Evolutionary conservation across 73 alveolate genomes (phyloP).

Genomic region (Symbiodinium natans): DNA sequence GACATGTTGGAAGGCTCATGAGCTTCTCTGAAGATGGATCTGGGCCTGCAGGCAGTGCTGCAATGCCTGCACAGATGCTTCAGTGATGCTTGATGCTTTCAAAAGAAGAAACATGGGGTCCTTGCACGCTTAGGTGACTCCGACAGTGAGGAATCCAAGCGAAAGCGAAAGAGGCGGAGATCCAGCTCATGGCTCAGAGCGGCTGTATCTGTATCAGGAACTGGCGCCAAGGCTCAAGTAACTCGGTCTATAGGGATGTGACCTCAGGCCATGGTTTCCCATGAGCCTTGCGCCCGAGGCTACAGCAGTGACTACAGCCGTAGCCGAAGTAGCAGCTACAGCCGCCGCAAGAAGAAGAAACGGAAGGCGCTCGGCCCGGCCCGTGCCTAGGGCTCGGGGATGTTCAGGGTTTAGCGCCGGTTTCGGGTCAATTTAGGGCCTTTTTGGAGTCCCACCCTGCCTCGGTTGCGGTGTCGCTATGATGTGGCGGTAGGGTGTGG

Average conservation of each 20-base stretch:
- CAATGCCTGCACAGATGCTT: no score
- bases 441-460: not conserved
- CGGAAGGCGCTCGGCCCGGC: not conserved
- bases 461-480: no score
- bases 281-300: not conserved
- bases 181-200: not conserved
- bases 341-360: not conserved
- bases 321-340: constrained; percentile 21
- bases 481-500: no score
- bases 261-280: no score
- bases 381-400: not conserved
- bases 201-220: no score
- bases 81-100: no score
- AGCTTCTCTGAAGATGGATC: constrained; percentile 7
- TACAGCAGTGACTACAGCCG: constrained; percentile 23
- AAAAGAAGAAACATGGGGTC: not conserved
- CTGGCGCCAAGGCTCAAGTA: no score
- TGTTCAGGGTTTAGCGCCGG: no score
- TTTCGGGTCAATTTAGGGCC: not conserved
- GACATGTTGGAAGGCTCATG: constrained; percentile 16
- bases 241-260: no score
- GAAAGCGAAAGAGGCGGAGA: not conserved
- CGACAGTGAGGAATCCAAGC: constrained; percentile 11
- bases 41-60: not conserved
- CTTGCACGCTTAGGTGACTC: not conserved